Evolutionary conservation across 1,284 basidiomycete genomes (phyloP), one percentile per base, ranked within the genome.

Genomic region (Mycocalia duriaeana): DNA sequence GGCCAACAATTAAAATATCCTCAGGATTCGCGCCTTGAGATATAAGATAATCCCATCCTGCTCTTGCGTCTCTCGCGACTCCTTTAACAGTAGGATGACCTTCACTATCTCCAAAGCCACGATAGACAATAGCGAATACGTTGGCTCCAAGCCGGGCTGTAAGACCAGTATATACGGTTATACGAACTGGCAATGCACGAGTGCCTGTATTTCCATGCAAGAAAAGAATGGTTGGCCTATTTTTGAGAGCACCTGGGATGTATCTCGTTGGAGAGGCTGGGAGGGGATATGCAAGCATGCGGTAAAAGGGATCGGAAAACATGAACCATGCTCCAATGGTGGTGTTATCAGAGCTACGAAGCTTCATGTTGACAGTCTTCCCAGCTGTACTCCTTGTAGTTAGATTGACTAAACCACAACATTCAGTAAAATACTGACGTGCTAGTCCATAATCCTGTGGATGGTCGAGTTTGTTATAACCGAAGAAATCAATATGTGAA

Each of bases 151-250:
- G 68, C 1, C 84, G 75, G 1, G 79, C 72, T 0, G 85, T 75
- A 53, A 86, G 81, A 0, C 73, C 67, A 8, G 73, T 64, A 61
- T 89, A 89, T 36, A 82, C 74, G 3, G 71, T 73, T 8, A 90
- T 68, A 7, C 91, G 85, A 44, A 75, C 76, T 0, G 68, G 57
- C 5, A 81, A 73, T 0, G 88, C 87, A 13, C 92, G 81, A 0
- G 87, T 90, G 3, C 76, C 89, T 1, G 82, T 89, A 56, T 96
- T 96, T 9, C 94, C 95, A 56, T 98, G 95, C 47, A 95, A 76
- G 67, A 91, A 94, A 22, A 96, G 72, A 24, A 95, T 71, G 0
- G 88, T 93, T 0, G 90, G 90, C n/a, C 76, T 68, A 0, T 66
- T 55, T 9, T 67, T 64, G 14, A 94, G 65, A 1, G 91, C 85